Evolutionary conservation across 495 filamentous ascomycete species (phyloP), one percentile per base, ranked within the genome.

Genomic region (Neurospora cerealis): DNA sequence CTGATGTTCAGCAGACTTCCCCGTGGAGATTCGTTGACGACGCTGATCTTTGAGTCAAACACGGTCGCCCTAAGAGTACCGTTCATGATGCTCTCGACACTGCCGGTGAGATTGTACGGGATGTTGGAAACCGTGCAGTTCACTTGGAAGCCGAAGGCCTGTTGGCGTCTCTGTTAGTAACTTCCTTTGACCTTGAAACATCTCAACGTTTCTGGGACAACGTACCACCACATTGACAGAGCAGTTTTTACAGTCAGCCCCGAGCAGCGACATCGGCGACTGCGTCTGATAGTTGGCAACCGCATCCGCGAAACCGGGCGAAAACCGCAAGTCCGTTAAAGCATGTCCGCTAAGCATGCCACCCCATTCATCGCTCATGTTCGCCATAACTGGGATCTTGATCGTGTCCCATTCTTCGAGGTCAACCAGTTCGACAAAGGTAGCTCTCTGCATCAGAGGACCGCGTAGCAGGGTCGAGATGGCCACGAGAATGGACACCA

Each of bases 141-240:
- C 1, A 62, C 54, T 34, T 62, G 54, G 54, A 62, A 62, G 5
- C 54, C 54, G 1, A 62, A 62, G 28, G 54, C 54, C 54, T 62
- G 6, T 62, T 19, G 28, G 5, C 5, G 10, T 28, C 11, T 54
- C 21, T 21, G 21, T 54, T 2, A 54, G 21, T 28, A 5, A 54
- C 11, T 24, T 0, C 21, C 0, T 1, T 21, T 0, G 21, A 1
- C 0, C 21, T 2, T 54, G 46, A 24, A 1, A 1, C 19, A 44
- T 54, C 0, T 3, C 5, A 2, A 0, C 8, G 13, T 13, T 11
- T 10, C 46, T 13, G 0, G 10, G 11, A 24, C 9, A 54, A 54
- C 46, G 0, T 28, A 54, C 54, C 24, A 62, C 54, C 13, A 62
- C 54, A 28, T 62, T 34, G 13, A 62, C 10, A 32, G 28, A 28